Conservation (phyloP, 116 monocot genomes). For the Dioscorea cayenensis region DNA sequence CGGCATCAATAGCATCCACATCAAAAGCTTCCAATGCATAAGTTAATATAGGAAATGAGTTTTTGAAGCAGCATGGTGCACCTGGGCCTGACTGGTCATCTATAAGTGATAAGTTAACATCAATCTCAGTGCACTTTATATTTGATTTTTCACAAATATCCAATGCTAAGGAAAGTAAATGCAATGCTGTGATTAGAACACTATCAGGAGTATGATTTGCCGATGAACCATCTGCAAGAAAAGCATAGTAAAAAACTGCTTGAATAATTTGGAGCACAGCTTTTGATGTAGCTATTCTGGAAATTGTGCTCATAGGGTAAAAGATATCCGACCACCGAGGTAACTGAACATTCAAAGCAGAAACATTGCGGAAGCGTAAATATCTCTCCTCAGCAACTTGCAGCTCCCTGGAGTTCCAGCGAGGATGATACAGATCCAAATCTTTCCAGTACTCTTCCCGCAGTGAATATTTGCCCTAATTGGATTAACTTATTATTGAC, state of each 20-base stretch:
- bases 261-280: slow-evolving; percentile 47
- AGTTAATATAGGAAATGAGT: slow-evolving; percentile 40
- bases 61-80: slow-evolving; percentile 4
- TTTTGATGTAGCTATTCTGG: slow-evolving; percentile 71
- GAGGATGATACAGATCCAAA: slow-evolving; percentile 89
- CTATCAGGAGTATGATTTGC: slow-evolving; percentile 69
- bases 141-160: slow-evolving; percentile 58
- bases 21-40: slow-evolving; percentile 51
- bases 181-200: slow-evolving; percentile 75
- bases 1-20: slow-evolving; percentile 12
- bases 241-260: slow-evolving; percentile 73
- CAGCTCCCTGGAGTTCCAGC: slow-evolving; percentile 79
- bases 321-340: slow-evolving; percentile 71
- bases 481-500: not conserved
- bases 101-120: slow-evolving; percentile 3
- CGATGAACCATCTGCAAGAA: slow-evolving; percentile 41
- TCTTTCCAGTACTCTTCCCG: slow-evolving; percentile 75
- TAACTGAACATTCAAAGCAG: slow-evolving; percentile 69
- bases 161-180: slow-evolving; percentile 71
- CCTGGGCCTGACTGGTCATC: slow-evolving; percentile 7
- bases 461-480: slow-evolving; percentile 88
- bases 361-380: slow-evolving; percentile 53
- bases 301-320: slow-evolving; percentile 46
- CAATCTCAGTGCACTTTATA: not conserved
- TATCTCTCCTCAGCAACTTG: slow-evolving; percentile 94